Evolutionary conservation across 2,329 filamentous ascomycete species (phyloP).

Genomic region (Claviceps monticola): DNA sequence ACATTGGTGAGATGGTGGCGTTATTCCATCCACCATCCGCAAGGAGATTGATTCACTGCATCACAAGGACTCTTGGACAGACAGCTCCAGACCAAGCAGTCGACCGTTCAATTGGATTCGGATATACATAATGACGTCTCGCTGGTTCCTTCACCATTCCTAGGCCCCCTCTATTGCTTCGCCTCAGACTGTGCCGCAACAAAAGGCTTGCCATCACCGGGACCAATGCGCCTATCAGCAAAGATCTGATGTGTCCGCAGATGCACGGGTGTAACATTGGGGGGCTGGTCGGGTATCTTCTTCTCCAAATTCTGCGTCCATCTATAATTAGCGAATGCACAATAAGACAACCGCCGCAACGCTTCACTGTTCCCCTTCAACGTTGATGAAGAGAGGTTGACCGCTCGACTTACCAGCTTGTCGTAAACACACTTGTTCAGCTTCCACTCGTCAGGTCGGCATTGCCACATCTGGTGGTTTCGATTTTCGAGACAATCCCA

Average conservation of each 20-base stretch:
- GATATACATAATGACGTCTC: constrained; percentile 3
- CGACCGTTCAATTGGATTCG: background rate
- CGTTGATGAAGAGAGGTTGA: background rate
- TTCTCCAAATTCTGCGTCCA: constrained; percentile 64
- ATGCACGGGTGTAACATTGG: constrained; percentile 58
- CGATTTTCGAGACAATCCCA: constrained; percentile 94
- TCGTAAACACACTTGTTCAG: constrained; percentile 93
- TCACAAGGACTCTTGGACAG: no score
- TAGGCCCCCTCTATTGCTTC: constrained; percentile 19
- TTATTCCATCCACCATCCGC: no score
- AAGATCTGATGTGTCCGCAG: constrained; percentile 52
- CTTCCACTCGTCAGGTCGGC: constrained; percentile 72
- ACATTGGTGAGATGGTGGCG: no score
- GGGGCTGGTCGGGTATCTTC: constrained; percentile 59
- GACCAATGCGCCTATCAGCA: constrained; percentile 35
- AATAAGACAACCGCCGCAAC: no score
- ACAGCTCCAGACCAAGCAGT: background rate
- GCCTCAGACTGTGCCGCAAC: constrained; percentile 19
- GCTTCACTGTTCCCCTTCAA: no score
- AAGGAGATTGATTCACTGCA: no score
- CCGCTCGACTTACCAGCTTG: constrained; percentile 59
- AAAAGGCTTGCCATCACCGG: constrained; percentile 30
- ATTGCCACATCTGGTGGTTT: constrained; percentile 97
- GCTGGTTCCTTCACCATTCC: background rate
- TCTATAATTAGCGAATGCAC: background rate